Evolutionary conservation across 1,284 basidiomycete species (phyloP), one percentile per base, ranked within the genome.

Genomic region (Apiotrichum sp.): DNA sequence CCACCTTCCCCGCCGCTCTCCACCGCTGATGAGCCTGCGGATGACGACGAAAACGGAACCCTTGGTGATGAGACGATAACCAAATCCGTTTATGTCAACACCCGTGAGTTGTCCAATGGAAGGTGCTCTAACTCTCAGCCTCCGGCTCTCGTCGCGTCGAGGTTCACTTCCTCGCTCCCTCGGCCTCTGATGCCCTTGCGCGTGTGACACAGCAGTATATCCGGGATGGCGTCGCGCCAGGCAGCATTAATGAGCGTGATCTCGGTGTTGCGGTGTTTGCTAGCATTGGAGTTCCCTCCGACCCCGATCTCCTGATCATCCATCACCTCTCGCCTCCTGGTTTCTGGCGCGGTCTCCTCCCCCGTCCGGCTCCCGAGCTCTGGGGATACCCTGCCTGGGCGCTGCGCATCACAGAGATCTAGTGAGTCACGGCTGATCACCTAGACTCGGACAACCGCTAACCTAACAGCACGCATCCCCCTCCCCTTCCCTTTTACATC

Each of bases 341-440:
- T n/a, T 53, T 62, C 34, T 53, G 56, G 13, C 54, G 55, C 22
- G 55, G 57, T 8, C 44, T 69, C 2, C 56, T 72, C 31, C 67
- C 68, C 7, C 57, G 65, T 5, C 58, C 62, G 22, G 65, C 70
- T 33, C 70, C 70, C 11, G 67, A 70, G 55, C 56, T 72, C 10
- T 63, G 63, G 58, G 67, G 68, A 8, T 72, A 66, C 55, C 70
- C 70, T 1, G 67, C 66, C 49, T 72, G 70, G 70, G 53, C 62
- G 29, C 54, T 72, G 22, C 63, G 70, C 22, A 65, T 72, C 39
- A 66, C 68, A 4, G 70, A 72, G 53, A 70, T 72, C 53, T 72
- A 69, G 47, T 48, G 16, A 22, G 47, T 48, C 58, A 6, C 10
- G 8, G 35, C 3, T 6, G 29, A 32, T 3, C 9, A 13, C 31